Percentiles rank a stretch among this genome's conserved stretches.
Conservation (phyloP, 2,329 filamentous ascomycete species). For the Fusarium sp. region DNA sequence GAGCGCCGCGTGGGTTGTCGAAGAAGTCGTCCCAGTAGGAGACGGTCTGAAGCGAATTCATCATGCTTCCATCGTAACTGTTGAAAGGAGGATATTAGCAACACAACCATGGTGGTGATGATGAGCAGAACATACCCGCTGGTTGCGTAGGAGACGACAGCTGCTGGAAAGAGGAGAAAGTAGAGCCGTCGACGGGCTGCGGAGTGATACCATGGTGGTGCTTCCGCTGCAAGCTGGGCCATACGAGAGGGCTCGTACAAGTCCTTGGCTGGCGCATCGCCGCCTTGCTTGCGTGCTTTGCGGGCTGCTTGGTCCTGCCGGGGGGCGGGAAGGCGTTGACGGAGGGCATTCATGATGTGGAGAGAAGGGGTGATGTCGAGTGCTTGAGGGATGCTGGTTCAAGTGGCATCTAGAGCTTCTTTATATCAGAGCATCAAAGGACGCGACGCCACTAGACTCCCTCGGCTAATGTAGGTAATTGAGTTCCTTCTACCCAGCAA, state of each 20-base stretch:
- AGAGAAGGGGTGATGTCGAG: not conserved
- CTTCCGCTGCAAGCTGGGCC: conserved; percentile 40
- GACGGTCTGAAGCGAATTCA: conserved; percentile 58
- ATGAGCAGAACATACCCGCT: conserved; percentile 45
- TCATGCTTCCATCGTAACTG: conserved; percentile 57
- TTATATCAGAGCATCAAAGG: conserved; percentile 1
- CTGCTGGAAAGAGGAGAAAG: conserved; percentile 47
- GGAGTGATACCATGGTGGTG: conserved; percentile 46
- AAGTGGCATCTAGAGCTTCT: not conserved
- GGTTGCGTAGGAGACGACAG: conserved; percentile 51
- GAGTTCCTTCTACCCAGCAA: not conserved
- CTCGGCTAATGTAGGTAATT: conserved; percentile 1
- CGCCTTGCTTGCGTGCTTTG: conserved; percentile 31
- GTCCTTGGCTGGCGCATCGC: conserved; percentile 7
- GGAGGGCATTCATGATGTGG: conserved; percentile 35
- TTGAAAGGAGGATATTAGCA: not conserved
- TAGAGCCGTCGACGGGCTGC: conserved; percentile 45
- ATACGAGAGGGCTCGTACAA: conserved; percentile 43
- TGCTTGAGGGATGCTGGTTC: not conserved
- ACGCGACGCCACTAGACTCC: not conserved
- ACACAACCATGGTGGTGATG: not conserved
- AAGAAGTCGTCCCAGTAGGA: conserved; percentile 54
- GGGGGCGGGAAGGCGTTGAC: conserved; percentile 41
- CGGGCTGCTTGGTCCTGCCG: conserved; percentile 37
- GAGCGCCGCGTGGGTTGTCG: conserved; percentile 45